These are phyloP conservation scores for Colletotrichum plurivorum DNA, from an alignment of 2,329 filamentous ascomycete genomes.

Conservation along the genomic window DNA sequence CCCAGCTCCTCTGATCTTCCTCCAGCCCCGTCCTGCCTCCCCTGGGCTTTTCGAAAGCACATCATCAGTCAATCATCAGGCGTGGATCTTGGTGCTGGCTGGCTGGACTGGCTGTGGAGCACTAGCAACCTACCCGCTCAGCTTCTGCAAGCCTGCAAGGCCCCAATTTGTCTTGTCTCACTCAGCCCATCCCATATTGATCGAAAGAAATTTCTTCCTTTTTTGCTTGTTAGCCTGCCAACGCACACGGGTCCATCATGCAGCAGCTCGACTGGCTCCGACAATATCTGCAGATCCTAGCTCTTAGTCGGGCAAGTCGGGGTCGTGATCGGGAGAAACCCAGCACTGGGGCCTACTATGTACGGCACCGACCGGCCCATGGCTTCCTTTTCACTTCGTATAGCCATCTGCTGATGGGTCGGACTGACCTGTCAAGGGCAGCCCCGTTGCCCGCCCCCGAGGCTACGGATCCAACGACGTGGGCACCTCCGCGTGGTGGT, in stretches of 20 bases:
- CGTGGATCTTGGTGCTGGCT: conserved; percentile 17
- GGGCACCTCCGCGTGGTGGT: not conserved
- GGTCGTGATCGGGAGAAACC: conserved; percentile 14
- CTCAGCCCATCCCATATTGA: conserved; percentile 34
- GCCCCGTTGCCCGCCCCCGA: conserved; percentile 1
- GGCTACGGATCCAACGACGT: conserved; percentile 22
- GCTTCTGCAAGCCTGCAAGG: conserved; percentile 37
- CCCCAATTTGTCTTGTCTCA: conserved; percentile 28
- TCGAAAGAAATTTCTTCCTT: conserved; percentile 8
- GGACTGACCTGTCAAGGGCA: conserved; percentile 1
- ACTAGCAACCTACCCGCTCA: conserved; percentile 15
- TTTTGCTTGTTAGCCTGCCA: conserved; percentile 34
- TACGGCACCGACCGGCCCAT: conserved; percentile 9
- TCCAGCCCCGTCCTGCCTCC: not conserved
- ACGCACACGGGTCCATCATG: conserved; percentile 24
- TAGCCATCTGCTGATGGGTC: conserved; percentile 20
- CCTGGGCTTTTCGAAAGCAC: conserved; percentile 18
- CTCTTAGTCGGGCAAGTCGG: conserved; percentile 23
- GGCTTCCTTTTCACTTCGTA: not conserved
- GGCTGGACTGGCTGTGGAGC: conserved; percentile 9
- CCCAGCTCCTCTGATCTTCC: conserved; percentile 23
- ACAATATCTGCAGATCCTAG: conserved; percentile 25
- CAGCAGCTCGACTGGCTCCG: conserved; percentile 19
- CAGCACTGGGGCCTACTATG: not conserved
- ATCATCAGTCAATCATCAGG: conserved; percentile 36